Base-by-base conservation (phyloP, 2,329 filamentous ascomycete genomes). In the Daldinia sp. region DNA sequence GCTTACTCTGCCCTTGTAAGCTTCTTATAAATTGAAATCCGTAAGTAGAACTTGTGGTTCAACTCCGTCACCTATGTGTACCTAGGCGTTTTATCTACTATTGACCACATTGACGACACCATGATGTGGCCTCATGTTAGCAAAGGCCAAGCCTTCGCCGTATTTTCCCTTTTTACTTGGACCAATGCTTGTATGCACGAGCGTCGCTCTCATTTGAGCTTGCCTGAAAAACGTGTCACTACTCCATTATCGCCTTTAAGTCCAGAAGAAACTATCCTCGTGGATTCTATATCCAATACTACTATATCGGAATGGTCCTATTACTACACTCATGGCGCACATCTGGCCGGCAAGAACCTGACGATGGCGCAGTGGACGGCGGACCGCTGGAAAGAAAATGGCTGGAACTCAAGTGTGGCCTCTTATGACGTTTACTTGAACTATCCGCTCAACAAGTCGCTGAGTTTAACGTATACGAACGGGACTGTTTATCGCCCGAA, bases 401-500 rank as follows among this genome's bases (percentile, higher is more conserved):
- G 77, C 0, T 73, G 75, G 72, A 75, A 77, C 33, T 67, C 77
- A 9, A 75, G 72, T 54, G 20, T 79, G 3, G 70, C 74, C 3
- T 64, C 77, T 0, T 79, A 79, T 63, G 66, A 78, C 10, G 77
- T 79, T 6, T 78, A 67, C 37, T 55, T 79, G 23, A 76, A 78
- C 60, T 90, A 90, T 64, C 89, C 89, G 0, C 76, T 88, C 6
- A 85, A 83, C 42, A 86, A 89, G 53, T 84, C 85, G 0, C 73
- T 91, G 37, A 76, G 75, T 6, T 71, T 82, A 4, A 79, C 77
- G 0, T 77, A 77, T 20, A 63, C 78, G 0, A 79, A 81, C 54
- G 82, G 82, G 0, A 76, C 89, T 41, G 85, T 84, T 6, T 90
- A 86, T 55, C 87, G 91, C 73, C 91, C 92, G 1, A 88, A 84